Evolutionary conservation across 2,329 filamentous ascomycete genomes (phyloP).

Genomic region (Byssoonygena ceratinophila): DNA sequence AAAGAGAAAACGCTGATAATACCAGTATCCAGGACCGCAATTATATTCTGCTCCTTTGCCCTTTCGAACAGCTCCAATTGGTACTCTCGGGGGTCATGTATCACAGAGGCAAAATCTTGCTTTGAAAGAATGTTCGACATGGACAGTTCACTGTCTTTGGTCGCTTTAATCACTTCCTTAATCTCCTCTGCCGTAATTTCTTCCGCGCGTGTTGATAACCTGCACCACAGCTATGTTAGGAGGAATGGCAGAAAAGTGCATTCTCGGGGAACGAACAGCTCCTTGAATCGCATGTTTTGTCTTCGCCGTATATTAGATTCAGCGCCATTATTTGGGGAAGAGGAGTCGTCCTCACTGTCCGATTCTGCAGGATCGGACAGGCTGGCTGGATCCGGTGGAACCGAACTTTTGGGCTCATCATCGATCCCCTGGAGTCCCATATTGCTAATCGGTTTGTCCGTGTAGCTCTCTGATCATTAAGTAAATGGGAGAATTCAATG

Average conservation of each 20-base stretch:
- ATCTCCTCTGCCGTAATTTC: conserved; percentile 33
- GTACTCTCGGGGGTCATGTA: conserved; percentile 74
- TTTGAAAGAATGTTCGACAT: conserved; percentile 45
- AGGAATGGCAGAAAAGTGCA: not conserved
- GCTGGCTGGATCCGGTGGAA: not conserved
- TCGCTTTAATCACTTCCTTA: conserved; percentile 27
- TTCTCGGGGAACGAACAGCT: conserved; percentile 29
- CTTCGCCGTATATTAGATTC: conserved; percentile 40
- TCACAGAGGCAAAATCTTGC: conserved; percentile 48
- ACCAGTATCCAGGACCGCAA: conserved; percentile 90
- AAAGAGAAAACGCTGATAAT: conserved; percentile 4
- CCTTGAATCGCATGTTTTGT: conserved; percentile 44
- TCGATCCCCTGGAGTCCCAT: not conserved
- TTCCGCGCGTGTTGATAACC: conserved; percentile 35
- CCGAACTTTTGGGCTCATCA: not conserved
- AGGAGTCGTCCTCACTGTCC: conserved; percentile 22
- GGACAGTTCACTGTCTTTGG: conserved; percentile 41
- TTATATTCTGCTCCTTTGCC: conserved; percentile 74
- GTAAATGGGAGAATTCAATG: not conserved
- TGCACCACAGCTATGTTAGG: conserved; percentile 17
- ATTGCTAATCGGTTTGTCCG: not conserved
- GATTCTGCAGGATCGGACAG: conserved; percentile 20
- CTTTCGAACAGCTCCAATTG: conserved; percentile 83
- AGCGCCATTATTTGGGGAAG: conserved; percentile 10
- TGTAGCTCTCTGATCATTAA: not conserved